Percentiles rank a stretch among this genome's conserved stretches.
Conservation (phyloP, 1,284 basidiomycete species). For the Apiotrichum laibachii region DNA sequence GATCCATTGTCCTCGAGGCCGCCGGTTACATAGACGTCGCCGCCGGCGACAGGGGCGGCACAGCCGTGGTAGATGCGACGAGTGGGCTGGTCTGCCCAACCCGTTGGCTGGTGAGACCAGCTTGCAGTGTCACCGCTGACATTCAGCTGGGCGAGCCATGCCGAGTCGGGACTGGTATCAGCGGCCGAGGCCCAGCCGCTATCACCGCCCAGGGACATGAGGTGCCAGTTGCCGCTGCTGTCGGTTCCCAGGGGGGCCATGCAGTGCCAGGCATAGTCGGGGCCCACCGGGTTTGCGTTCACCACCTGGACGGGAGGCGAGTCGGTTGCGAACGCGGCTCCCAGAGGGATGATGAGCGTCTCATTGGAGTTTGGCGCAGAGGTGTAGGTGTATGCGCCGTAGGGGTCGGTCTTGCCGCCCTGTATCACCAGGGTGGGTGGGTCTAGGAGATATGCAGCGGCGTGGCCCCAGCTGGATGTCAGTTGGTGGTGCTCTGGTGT, state of each 20-base stretch:
- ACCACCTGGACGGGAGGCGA: conserved; percentile 58
- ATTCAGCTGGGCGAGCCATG: conserved; percentile 54
- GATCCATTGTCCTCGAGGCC: conserved; percentile 77
- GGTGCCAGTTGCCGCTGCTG: not conserved
- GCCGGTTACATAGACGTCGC: conserved; percentile 65
- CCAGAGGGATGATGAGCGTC: conserved; percentile 65
- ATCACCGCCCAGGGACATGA: conserved; percentile 72
- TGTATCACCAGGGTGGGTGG: conserved; percentile 64
- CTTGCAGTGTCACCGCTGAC: conserved; percentile 13
- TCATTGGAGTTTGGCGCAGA: conserved; percentile 70
- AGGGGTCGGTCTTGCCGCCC: conserved; percentile 72
- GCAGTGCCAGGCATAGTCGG: conserved; percentile 74
- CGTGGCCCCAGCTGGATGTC: conserved; percentile 72
- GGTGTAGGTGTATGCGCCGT: conserved; percentile 66
- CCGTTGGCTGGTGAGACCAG: conserved; percentile 51
- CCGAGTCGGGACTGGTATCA: conserved; percentile 63
- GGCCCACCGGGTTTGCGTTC: conserved; percentile 52
- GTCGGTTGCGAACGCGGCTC: conserved; percentile 58
- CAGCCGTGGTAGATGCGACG: conserved; percentile 68
- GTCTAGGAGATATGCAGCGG: conserved; percentile 59
- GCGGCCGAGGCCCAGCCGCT: conserved; percentile 57
- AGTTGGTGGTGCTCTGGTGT: not conserved
- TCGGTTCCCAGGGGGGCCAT: conserved; percentile 61
- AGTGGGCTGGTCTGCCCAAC: conserved; percentile 66
- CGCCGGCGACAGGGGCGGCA: conserved; percentile 54